These are phyloP conservation scores for Clausena lansium DNA, from an alignment of 345 rosid genomes.

Conservation along the genomic window DNA sequence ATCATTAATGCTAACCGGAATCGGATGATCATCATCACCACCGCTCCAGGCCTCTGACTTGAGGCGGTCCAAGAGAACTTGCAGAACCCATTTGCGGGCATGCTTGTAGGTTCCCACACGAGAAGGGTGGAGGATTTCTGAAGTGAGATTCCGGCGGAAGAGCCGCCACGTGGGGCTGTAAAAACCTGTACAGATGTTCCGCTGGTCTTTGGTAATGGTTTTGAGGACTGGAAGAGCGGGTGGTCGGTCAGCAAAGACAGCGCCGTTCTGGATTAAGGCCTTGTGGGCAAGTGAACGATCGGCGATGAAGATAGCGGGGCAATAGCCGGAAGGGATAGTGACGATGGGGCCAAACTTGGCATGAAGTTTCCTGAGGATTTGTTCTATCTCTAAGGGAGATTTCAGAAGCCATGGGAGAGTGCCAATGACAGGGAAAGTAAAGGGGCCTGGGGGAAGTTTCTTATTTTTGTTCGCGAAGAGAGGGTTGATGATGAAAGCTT, in stretches of 20 bases:
- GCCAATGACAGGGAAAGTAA: conserved; percentile 10
- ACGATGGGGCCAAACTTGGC: conserved; percentile 20
- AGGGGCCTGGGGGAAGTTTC: conserved; percentile 25
- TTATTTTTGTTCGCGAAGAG: not conserved
- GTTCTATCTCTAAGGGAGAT: conserved; percentile 7
- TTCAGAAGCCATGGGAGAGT: conserved; percentile 5
- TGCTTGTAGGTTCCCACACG: not conserved
- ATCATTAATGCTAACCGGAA: not conserved
- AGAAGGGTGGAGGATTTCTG: conserved; percentile 8
- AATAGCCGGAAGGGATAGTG: conserved; percentile 12
- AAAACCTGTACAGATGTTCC: conserved; percentile 16
- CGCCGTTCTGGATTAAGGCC: conserved; percentile 19
- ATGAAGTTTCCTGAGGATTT: conserved; percentile 9
- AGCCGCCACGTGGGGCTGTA: conserved; percentile 26
- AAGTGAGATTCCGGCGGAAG: conserved; percentile 10
- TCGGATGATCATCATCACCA: too few relatives aligned
- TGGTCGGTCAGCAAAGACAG: conserved; percentile 2
- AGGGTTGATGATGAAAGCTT: not conserved
- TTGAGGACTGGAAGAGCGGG: not conserved
- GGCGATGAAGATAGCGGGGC: conserved; percentile 19
- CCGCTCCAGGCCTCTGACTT: not conserved
- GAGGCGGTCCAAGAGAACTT: conserved; percentile 13
- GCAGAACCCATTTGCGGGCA: conserved; percentile 23
- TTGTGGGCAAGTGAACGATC: conserved; percentile 23
- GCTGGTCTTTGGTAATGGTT: conserved; percentile 1